A percentile compares a stretch with the other conserved stretches of the same genome.
These are phyloP conservation scores for Rhizopogon sp. DNA, from an alignment of 768 basidiomycete genomes.

Conservation along the genomic window DNA sequence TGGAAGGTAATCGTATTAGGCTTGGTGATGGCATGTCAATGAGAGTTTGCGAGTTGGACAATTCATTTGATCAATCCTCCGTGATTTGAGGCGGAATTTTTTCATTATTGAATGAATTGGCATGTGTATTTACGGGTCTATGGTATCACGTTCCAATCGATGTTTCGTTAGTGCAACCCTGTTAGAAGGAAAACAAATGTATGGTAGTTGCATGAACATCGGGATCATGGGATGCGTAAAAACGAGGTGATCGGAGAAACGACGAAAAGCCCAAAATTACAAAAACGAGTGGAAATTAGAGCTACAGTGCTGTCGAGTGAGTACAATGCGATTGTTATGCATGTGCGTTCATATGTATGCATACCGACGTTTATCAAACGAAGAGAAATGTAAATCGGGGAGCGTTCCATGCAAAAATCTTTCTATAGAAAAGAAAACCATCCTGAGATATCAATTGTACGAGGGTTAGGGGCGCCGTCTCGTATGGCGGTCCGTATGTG, in stretches of 20 bases:
- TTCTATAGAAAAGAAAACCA: background rate
- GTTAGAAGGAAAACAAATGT: background rate
- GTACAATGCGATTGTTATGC: background rate
- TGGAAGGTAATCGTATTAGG: background rate
- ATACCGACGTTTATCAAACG: background rate
- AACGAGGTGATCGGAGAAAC: background rate
- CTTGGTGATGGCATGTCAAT: background rate
- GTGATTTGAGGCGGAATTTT: background rate
- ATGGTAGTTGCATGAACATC: background rate
- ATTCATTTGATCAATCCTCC: background rate
- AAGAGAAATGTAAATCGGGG: background rate
- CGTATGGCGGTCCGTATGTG: slow-evolving; percentile 1
- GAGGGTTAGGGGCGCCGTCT: background rate
- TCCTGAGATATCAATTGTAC: no score
- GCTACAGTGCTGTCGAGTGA: slow-evolving; percentile 17
- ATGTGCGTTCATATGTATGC: slow-evolving; percentile 1
- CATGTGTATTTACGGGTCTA: background rate
- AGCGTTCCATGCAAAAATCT: background rate
- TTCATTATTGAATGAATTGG: background rate
- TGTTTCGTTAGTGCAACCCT: background rate
- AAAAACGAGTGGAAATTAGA: slow-evolving; percentile 16
- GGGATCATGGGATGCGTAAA: background rate
- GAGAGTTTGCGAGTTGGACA: background rate
- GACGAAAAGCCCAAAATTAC: no score
- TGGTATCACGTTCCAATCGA: background rate